Percentiles rank a stretch among this genome's conserved stretches.
Conservation (phyloP, 164 flowering plant species). For the Nymphaea colorata region DNA sequence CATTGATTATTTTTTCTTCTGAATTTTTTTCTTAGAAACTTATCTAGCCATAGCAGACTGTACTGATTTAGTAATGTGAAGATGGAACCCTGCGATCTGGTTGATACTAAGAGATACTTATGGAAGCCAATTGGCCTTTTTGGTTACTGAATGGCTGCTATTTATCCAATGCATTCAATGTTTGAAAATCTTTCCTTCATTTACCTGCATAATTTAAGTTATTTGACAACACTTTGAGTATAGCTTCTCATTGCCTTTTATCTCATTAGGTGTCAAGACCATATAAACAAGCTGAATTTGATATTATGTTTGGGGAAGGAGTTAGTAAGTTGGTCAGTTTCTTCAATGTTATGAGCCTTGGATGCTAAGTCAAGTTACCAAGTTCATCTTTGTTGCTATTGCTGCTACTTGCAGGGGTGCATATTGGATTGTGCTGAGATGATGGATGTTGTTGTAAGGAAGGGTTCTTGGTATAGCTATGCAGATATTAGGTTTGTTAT, state of each 20-base stretch:
- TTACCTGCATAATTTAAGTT: too few species aligned
- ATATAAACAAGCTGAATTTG: conserved; percentile 96
- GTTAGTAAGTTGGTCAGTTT: conserved; percentile 77
- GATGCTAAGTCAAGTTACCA: neutral
- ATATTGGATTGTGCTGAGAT: conserved; percentile 91
- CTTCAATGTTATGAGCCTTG: neutral
- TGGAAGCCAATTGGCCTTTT: too few species aligned
- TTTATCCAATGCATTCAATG: too few species aligned
- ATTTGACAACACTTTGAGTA: too few species aligned
- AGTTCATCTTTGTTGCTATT: neutral
- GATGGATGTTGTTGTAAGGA: conserved; percentile 65
- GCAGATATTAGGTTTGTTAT: conserved; percentile 71
- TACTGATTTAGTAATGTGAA: too few species aligned
- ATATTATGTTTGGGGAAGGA: conserved; percentile 95
- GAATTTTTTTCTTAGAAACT: too few species aligned
- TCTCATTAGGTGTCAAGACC: conserved; percentile 82
- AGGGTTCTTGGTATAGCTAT: conserved; percentile 97
- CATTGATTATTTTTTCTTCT: too few species aligned
- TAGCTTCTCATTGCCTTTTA: neutral
- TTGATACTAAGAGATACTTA: too few species aligned
- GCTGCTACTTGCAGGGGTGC: conserved; percentile 54
- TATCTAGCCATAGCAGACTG: too few species aligned
- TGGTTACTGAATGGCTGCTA: too few species aligned
- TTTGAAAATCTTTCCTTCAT: too few species aligned
- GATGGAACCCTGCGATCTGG: too few species aligned